A percentile compares a stretch with the other conserved stretches of the same genome.
phyloP scores from a whole-genome alignment of 306 rosid species.

The Leucaena leucocephala region DNA sequence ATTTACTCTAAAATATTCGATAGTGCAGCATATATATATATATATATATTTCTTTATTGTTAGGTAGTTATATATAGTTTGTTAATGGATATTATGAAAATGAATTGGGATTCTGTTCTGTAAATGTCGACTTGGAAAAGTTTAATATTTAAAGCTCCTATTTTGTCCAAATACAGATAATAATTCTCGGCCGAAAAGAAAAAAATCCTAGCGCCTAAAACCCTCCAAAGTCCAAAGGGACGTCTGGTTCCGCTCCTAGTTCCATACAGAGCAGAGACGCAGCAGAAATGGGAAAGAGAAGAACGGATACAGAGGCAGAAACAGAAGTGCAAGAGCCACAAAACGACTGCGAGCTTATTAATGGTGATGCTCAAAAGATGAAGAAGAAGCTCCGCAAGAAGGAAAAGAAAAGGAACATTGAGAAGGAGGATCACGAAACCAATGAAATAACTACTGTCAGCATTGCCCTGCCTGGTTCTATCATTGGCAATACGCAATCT shows the following conservation, averaged over 20 bases:
- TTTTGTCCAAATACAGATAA: neutral
- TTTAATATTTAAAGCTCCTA: neutral
- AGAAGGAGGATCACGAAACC: slow-evolving; percentile 31
- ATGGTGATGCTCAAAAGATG: slow-evolving; percentile 37
- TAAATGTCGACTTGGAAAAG: neutral
- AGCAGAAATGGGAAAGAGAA: slow-evolving; percentile 67
- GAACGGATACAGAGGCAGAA: slow-evolving; percentile 41
- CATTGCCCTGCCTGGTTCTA: slow-evolving; percentile 90
- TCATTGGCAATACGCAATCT: slow-evolving; percentile 85
- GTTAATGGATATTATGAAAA: neutral
- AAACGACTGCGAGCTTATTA: slow-evolving; percentile 18
- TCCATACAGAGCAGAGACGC: neutral
- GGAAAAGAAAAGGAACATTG: slow-evolving; percentile 39
- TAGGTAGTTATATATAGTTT: neutral
- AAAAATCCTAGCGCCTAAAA: neutral
- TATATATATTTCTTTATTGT: neutral
- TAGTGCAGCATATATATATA: neutral
- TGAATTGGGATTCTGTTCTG: neutral
- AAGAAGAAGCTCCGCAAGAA: slow-evolving; percentile 50
- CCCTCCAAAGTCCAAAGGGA: neutral
- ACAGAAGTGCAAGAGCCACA: slow-evolving; percentile 22
- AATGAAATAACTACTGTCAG: slow-evolving; percentile 59
- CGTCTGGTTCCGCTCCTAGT: neutral
- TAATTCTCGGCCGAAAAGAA: neutral
- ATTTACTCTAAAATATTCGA: too few species aligned